Percentiles rank a stretch among this genome's conserved stretches.
Conservation (phyloP, 192 early-diverging fungal species). For the Linnemannia elongata region DNA sequence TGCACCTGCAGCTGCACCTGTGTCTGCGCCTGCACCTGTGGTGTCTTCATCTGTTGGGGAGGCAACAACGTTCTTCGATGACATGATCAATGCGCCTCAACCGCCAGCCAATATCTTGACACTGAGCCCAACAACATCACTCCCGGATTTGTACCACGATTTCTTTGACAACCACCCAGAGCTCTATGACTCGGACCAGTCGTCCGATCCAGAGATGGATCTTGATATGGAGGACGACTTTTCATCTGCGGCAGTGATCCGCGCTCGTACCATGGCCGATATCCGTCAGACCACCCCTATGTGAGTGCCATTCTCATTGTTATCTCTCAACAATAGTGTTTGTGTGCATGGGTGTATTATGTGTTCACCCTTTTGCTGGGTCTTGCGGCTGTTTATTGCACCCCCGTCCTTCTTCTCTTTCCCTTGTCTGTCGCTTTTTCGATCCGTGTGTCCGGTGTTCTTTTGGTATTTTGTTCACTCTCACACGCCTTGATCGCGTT, state of each 20-base stretch:
- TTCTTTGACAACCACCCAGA: conserved; percentile 59
- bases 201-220: conserved; percentile 53
- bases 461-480: not conserved
- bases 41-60: conserved; percentile 16
- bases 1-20: not conserved
- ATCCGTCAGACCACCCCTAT: conserved; percentile 40
- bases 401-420: not conserved
- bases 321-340: not conserved
- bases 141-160: conserved; percentile 56
- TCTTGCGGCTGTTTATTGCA: not conserved
- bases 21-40: not conserved
- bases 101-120: conserved; percentile 53
- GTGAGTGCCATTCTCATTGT: conserved; percentile 27
- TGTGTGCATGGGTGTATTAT: not conserved
- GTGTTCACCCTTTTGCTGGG: not conserved
- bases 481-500: conserved; percentile 7
- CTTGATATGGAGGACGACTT: conserved; percentile 30
- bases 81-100: conserved; percentile 55
- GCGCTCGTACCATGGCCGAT: conserved; percentile 53
- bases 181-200: conserved; percentile 52
- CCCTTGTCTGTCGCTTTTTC: not conserved
- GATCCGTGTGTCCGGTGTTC: not conserved
- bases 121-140: conserved; percentile 44
- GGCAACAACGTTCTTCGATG: conserved; percentile 55
- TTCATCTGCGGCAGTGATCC: conserved; percentile 24